Evolutionary conservation across 2,329 filamentous ascomycete genomes (phyloP), one percentile per base, ranked within the genome.

Genomic region (Alternaria brassicae): DNA sequence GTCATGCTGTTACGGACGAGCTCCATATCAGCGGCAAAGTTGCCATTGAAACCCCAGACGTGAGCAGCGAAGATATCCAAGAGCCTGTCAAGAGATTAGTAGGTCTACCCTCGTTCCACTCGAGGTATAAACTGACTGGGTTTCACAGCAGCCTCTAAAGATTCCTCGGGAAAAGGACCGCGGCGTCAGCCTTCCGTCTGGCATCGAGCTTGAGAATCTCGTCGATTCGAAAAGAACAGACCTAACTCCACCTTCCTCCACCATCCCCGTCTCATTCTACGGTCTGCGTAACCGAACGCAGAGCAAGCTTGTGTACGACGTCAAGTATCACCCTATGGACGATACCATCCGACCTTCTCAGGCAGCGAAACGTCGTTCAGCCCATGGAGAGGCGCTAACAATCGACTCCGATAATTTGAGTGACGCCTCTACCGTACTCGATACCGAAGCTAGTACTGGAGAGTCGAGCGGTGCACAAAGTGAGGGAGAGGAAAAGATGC

Each of bases 271-370:
- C 2, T 65, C 62, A 1, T 61, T 60, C 0, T 66, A 69, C 48
- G 41, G 48, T 3, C 32, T 66, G 9, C 65, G 62, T 32, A 53
- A 55, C 21, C 62, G 65, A 9, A 66, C 52, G 4, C 56, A 54
- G 17, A 66, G 56, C 25, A 66, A 68, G 32, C 67, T 75, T 5
- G 45, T 62, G 6, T 76, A 76, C 55, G 70, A 76, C 36, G 59
- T 72, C 21, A 72, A 68, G 53, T 77, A 74, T 36, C 74, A 77
- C 53, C 74, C 73, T 2, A 69, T 77, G 66, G 74, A 77, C 39
- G 73, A 76, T 8, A 51, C 56, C 42, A 60, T 73, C 7, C 65
- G 65, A 9, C 73, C 74, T 4, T 61, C 62, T 9, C 68, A 69
- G 27, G 73, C 74, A 32, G 69, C 71, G 0, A 73, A 72, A 41